Percentiles rank a stretch among this genome's conserved stretches.
Conservation (phyloP, 1,284 basidiomycete species). For the Heterobasidion occidentale region DNA sequence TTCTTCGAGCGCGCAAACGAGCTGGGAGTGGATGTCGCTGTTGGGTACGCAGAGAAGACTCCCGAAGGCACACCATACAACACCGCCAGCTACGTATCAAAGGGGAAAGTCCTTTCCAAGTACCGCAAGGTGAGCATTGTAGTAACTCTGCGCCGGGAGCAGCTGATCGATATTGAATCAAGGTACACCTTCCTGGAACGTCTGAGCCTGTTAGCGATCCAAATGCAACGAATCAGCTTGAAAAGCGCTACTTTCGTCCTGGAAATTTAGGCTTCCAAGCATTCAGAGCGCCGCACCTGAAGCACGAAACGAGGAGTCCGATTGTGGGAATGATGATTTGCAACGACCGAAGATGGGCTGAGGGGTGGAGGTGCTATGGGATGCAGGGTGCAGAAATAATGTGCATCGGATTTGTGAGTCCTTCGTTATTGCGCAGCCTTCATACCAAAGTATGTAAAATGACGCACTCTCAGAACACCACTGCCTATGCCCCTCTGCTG, state of each 20-base stretch:
- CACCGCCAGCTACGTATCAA: background rate
- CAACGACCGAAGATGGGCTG: background rate
- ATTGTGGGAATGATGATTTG: background rate
- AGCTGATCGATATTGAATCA: no score
- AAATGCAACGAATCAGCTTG: background rate
- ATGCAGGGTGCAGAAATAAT: background rate
- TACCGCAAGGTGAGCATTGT: background rate
- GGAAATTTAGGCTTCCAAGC: background rate
- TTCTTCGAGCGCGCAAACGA: background rate
- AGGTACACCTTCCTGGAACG: background rate
- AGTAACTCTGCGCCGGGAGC: no score
- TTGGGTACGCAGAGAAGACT: background rate
- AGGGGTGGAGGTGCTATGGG: background rate
- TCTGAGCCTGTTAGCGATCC: background rate
- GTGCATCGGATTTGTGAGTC: background rate
- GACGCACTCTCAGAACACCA: background rate
- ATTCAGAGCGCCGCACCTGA: background rate
- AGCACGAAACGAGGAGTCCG: background rate
- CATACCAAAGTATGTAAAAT: background rate
- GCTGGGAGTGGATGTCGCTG: background rate
- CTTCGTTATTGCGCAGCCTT: background rate
- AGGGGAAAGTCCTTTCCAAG: background rate
- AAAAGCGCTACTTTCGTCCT: background rate
- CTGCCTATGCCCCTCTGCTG: background rate
- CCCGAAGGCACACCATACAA: background rate